phyloP scores from a whole-genome alignment of 495 filamentous ascomycete species.

The Aspergillus olivimuriae region DNA sequence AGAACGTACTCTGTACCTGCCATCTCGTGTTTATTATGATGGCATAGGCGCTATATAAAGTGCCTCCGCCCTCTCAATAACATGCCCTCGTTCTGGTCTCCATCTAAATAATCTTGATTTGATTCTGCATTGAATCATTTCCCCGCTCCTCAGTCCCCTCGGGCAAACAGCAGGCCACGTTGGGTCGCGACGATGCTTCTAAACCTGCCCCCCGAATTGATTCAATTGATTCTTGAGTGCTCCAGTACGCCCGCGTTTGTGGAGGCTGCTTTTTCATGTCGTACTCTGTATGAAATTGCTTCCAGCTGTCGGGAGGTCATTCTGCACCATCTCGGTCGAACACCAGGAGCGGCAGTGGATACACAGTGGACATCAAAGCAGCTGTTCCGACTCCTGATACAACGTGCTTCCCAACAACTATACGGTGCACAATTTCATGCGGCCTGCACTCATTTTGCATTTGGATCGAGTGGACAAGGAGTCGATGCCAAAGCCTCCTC shows the following conservation, averaged over 20 bases:
- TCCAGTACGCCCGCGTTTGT: slow-evolving; percentile 28
- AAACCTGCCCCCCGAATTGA: slow-evolving; percentile 33
- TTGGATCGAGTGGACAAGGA: slow-evolving; percentile 10
- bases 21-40: too few relatives aligned
- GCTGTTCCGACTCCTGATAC: slow-evolving; percentile 23
- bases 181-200: slow-evolving; percentile 23
- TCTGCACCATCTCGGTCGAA: slow-evolving; percentile 27
- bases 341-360: slow-evolving; percentile 19
- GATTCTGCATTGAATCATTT: too few relatives aligned
- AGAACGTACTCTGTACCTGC: too few relatives aligned
- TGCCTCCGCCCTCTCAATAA: too few relatives aligned
- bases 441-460: slow-evolving; percentile 18
- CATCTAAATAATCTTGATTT: too few relatives aligned
- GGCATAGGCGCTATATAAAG: too few relatives aligned
- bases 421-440: slow-evolving; percentile 28
- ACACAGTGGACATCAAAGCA: slow-evolving; percentile 14
- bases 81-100: too few relatives aligned
- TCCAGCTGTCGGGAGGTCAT: slow-evolving; percentile 54
- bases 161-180: too few relatives aligned
- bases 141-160: too few relatives aligned
- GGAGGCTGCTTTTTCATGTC: slow-evolving; percentile 28
- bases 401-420: slow-evolving; percentile 19
- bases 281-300: slow-evolving; percentile 72
- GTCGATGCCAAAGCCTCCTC: slow-evolving; percentile 29
- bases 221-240: slow-evolving; percentile 32